A percentile compares a stretch with the other conserved stretches of the same genome.
Conservation (phyloP, 2,329 filamentous ascomycete genomes). For the Colletotrichum sp. region DNA sequence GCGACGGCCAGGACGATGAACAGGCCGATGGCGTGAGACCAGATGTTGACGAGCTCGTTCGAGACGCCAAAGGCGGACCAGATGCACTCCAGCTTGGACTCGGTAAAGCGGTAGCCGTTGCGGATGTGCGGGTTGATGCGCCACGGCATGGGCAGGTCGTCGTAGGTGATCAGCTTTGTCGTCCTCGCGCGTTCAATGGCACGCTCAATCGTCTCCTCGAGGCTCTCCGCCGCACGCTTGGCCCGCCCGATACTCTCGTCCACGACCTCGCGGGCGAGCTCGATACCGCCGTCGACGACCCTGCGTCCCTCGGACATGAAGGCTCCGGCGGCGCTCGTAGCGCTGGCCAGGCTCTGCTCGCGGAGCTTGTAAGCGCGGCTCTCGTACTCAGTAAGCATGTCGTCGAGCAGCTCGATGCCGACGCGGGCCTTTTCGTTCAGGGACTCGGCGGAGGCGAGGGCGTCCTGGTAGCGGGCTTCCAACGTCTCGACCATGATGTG, state of each 20-base stretch:
- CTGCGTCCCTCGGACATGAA: slow-evolving; percentile 81
- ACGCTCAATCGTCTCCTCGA: slow-evolving; percentile 84
- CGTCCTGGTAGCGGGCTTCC: slow-evolving; percentile 86
- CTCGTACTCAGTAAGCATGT: slow-evolving; percentile 86
- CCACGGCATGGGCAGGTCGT: slow-evolving; percentile 92
- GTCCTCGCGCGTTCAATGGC: slow-evolving; percentile 79
- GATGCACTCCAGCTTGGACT: slow-evolving; percentile 89
- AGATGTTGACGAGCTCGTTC: slow-evolving; percentile 97
- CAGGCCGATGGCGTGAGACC: slow-evolving; percentile 93
- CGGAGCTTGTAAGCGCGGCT: slow-evolving; percentile 78
- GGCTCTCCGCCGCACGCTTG: slow-evolving; percentile 78
- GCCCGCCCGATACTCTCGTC: slow-evolving; percentile 84
- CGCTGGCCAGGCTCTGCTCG: slow-evolving; percentile 73
- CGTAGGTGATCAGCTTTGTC: slow-evolving; percentile 83
- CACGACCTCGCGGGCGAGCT: slow-evolving; percentile 75
- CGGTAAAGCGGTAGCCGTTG: slow-evolving; percentile 90
- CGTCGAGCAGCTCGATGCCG: slow-evolving; percentile 85
- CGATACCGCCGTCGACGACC: slow-evolving; percentile 80
- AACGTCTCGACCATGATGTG: slow-evolving; percentile 92
- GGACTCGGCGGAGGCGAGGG: slow-evolving; percentile 81
- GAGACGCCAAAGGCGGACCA: slow-evolving; percentile 82
- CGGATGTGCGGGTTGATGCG: slow-evolving; percentile 93
- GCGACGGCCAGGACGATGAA: slow-evolving; percentile 86
- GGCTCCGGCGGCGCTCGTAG: slow-evolving; percentile 70
- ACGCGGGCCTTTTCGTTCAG: slow-evolving; percentile 91